These are phyloP conservation scores for Datura wrightii DNA, from an alignment of 257 asterid species.

Conservation along the genomic window DNA sequence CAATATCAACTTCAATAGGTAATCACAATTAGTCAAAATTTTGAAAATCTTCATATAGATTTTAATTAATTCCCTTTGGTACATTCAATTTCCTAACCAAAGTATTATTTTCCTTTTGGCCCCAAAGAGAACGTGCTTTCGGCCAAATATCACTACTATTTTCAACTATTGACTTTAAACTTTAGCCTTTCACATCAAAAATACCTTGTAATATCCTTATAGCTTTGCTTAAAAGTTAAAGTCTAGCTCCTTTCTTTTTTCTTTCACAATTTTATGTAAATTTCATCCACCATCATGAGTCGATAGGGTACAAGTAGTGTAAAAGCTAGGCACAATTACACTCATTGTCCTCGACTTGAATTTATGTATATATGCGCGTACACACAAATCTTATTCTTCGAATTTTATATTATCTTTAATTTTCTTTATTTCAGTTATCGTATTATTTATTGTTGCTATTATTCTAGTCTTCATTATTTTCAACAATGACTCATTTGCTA, in stretches of 20 bases:
- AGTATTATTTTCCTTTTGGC: conserved; percentile 7
- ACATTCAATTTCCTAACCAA: not conserved
- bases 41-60: conserved; percentile 29
- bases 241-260: not conserved
- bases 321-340: not conserved
- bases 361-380: not conserved
- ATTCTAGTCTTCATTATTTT: no score
- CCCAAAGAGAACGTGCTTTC: conserved; percentile 25
- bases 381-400: no score
- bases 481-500: no score
- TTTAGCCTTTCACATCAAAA: conserved; percentile 17
- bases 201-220: not conserved
- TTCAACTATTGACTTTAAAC: conserved; percentile 29
- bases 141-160: conserved; percentile 21
- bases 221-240: not conserved
- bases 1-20: conserved; percentile 27
- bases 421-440: no score
- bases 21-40: conserved; percentile 24
- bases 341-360: not conserved
- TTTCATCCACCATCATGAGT: conserved; percentile 31
- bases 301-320: conserved; percentile 16
- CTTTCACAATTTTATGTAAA: conserved; percentile 25
- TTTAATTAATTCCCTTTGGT: not conserved
- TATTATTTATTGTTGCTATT: not conserved
- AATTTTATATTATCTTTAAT: no score